Percentiles rank a stretch among this genome's conserved stretches.
phyloP scores from a whole-genome alignment of 78 protist genomes.

The Thecamonas trahens region DNA sequence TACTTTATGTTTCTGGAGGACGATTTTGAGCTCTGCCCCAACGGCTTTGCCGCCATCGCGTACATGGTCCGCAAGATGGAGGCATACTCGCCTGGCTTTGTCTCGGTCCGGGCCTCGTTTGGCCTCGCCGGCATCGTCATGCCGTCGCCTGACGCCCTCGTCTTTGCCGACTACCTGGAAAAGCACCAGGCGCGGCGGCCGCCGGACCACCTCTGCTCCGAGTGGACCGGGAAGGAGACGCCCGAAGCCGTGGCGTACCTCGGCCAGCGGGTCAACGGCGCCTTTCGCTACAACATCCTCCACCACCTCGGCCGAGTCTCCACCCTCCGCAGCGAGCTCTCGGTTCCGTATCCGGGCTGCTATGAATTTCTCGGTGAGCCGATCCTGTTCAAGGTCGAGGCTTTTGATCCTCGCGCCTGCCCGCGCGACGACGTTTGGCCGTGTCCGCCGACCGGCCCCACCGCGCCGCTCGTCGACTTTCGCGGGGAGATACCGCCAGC shows the following conservation, averaged over 20 bases:
- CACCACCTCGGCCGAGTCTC: constrained; percentile 15
- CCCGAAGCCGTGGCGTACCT: not conserved
- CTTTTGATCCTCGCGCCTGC: constrained; percentile 4
- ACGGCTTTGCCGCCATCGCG: not conserved
- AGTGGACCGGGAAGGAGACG: constrained; percentile 17
- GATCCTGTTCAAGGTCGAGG: constrained; percentile 20
- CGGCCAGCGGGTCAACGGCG: constrained; percentile 3
- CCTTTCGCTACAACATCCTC: constrained; percentile 25
- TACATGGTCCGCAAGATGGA: not conserved
- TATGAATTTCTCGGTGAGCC: constrained; percentile 5
- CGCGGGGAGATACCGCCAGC: no score
- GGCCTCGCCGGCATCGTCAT: constrained; percentile 25
- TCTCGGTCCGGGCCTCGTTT: constrained; percentile 14
- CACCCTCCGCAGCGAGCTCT: not conserved
- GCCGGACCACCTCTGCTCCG: constrained; percentile 32
- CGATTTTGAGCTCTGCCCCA: constrained; percentile 25
- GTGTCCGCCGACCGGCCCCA: not conserved
- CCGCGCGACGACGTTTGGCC: constrained; percentile 39
- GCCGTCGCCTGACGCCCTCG: not conserved
- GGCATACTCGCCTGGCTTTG: not conserved
- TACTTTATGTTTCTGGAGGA: constrained; percentile 21
- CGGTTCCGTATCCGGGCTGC: constrained; percentile 11
- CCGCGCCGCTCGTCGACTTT: no score
- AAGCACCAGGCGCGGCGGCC: constrained; percentile 13
- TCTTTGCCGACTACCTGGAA: constrained; percentile 3